Conservation (phyloP, 352 stramenopile species). For the Pythium oligandrum region DNA sequence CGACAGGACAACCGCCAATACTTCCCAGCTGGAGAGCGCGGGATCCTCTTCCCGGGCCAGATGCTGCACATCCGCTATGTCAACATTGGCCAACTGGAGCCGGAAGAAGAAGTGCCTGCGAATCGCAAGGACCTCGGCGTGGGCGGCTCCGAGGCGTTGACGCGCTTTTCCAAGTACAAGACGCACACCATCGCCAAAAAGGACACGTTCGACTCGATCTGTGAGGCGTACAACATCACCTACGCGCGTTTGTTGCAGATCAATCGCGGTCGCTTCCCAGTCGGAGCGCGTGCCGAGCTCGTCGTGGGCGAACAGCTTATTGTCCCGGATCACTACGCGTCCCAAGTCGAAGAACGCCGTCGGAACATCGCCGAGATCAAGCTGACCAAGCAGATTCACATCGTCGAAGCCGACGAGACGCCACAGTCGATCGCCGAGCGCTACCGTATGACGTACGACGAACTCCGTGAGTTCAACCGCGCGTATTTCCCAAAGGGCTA, state of each 20-base stretch:
- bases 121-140: background rate
- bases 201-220: slow-evolving; percentile 78
- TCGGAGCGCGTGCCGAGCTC: slow-evolving; percentile 61
- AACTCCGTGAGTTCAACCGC: slow-evolving; percentile 82
- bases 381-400: slow-evolving; percentile 85
- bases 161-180: slow-evolving; percentile 64
- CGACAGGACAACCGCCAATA: slow-evolving; percentile 77
- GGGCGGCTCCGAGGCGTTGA: slow-evolving; percentile 29
- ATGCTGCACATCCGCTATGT: slow-evolving; percentile 75
- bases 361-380: slow-evolving; percentile 76
- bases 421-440: slow-evolving; percentile 47
- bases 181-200: slow-evolving; percentile 39
- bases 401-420: slow-evolving; percentile 72
- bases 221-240: slow-evolving; percentile 55
- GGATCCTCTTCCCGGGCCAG: slow-evolving; percentile 56
- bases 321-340: slow-evolving; percentile 60
- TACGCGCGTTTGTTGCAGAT: slow-evolving; percentile 71
- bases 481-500: slow-evolving; percentile 86
- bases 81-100: slow-evolving; percentile 70
- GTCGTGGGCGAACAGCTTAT: slow-evolving; percentile 60
- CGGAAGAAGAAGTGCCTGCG: slow-evolving; percentile 12
- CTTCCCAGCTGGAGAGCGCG: slow-evolving; percentile 74
- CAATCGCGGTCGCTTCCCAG: slow-evolving; percentile 64
- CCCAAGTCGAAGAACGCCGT: slow-evolving; percentile 41
- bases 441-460: slow-evolving; percentile 82